Percentiles rank a stretch among this genome's conserved stretches.
Conservation (phyloP, 2,329 filamentous ascomycete genomes). For the Lachnellula occidentalis region DNA sequence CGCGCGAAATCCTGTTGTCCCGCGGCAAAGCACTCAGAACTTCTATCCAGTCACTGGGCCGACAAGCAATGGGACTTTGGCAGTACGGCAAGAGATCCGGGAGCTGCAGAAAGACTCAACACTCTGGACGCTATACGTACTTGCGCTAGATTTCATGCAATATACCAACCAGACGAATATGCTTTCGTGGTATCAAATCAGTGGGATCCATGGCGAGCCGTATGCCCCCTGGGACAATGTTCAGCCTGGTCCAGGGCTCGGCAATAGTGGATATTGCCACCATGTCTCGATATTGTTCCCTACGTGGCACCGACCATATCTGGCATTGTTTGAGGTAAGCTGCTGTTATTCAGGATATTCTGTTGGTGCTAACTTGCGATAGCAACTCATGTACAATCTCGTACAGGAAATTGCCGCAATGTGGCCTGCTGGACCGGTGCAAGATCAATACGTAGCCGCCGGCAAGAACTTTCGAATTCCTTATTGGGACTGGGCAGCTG, state of each 20-base stretch:
- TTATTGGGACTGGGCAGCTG: constrained; percentile 44
- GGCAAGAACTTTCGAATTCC: constrained; percentile 38
- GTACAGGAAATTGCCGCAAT: constrained; percentile 40
- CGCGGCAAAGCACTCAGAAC: constrained; percentile 9
- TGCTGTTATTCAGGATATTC: neutral
- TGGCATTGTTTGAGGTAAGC: constrained; percentile 50
- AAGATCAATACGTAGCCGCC: constrained; percentile 39
- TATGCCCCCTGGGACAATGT: constrained; percentile 23
- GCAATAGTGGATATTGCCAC: constrained; percentile 24
- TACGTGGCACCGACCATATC: constrained; percentile 51
- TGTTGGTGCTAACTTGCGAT: constrained; percentile 13
- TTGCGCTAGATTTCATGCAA: constrained; percentile 25
- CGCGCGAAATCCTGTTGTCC: constrained; percentile 9
- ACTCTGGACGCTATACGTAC: constrained; percentile 26
- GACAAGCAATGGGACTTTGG: constrained; percentile 13
- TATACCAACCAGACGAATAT: constrained; percentile 19
- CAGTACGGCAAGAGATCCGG: constrained; percentile 23
- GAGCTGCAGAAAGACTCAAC: constrained; percentile 21
- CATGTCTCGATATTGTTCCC: constrained; percentile 28
- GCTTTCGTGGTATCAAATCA: constrained; percentile 26
- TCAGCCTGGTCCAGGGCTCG: constrained; percentile 11
- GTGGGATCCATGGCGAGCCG: constrained; percentile 27
- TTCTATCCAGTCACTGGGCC: constrained; percentile 13
- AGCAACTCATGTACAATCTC: constrained; percentile 48
- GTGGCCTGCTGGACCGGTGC: constrained; percentile 23